Conservation (phyloP, 2,329 filamentous ascomycete species). For the Colletotrichum higginsianum region DNA sequence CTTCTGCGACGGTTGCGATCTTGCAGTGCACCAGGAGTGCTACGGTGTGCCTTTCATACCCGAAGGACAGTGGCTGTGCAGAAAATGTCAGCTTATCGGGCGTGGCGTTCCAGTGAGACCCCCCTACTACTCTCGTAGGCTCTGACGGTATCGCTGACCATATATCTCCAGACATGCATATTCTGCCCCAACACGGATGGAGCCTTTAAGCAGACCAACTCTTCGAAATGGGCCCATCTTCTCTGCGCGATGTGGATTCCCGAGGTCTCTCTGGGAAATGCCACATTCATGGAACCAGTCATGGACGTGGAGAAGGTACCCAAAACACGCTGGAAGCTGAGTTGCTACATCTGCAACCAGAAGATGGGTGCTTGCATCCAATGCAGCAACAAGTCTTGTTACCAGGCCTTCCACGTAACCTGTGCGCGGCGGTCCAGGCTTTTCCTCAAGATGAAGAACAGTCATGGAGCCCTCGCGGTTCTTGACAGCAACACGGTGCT, state of each 20-base stretch:
- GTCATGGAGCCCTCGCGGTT: conserved; percentile 82
- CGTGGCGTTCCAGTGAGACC: conserved; percentile 83
- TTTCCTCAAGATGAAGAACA: conserved; percentile 97
- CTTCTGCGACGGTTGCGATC: conserved; percentile 97
- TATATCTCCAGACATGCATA: conserved; percentile 80
- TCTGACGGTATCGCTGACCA: neutral
- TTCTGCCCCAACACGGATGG: conserved; percentile 98
- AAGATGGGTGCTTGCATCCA: conserved; percentile 99
- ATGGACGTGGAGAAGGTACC: conserved; percentile 99
- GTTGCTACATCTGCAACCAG: conserved; percentile 97
- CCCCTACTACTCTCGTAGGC: neutral
- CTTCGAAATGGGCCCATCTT: conserved; percentile 96
- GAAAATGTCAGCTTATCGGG: conserved; percentile 96
- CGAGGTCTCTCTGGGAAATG: conserved; percentile 94
- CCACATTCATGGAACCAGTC: conserved; percentile 98
- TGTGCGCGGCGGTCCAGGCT: conserved; percentile 90
- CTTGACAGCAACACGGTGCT: conserved; percentile 85
- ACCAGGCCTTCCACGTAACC: conserved; percentile 96
- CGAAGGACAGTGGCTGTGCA: conserved; percentile 97
- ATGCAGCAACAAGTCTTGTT: conserved; percentile 97
- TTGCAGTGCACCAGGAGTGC: conserved; percentile 98
- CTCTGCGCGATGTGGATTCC: conserved; percentile 99
- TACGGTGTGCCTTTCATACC: conserved; percentile 99
- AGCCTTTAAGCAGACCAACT: conserved; percentile 98
- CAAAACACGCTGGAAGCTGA: conserved; percentile 91